Evolutionary conservation across 176 grass and related monocot species (phyloP).

Genomic region (Hordeum marinum): DNA sequence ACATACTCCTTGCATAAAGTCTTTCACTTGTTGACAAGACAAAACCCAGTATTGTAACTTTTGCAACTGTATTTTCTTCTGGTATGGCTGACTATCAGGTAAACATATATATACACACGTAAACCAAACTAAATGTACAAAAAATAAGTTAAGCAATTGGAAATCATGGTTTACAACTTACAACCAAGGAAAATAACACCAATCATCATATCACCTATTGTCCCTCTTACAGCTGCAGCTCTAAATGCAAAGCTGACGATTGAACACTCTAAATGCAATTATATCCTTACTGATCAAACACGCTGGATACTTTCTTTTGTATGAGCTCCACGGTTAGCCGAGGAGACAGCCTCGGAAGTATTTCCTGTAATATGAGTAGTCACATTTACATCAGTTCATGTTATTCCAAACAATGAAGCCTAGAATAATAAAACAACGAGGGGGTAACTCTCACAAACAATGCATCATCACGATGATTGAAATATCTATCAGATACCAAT

Average conservation of each 20-base stretch:
- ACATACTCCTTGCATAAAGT: not conserved
- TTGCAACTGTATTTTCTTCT: slow-evolving; percentile 9
- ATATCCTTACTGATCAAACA: slow-evolving; percentile 57
- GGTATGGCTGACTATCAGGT: not conserved
- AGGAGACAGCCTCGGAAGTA: slow-evolving; percentile 86
- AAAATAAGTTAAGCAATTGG: not conserved
- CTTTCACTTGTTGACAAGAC: not conserved
- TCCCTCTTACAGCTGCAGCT: slow-evolving; percentile 3
- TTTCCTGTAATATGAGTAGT: slow-evolving; percentile 45
- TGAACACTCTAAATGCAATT: not conserved
- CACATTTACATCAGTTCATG: not conserved
- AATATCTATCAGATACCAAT: not conserved
- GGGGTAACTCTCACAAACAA: not conserved
- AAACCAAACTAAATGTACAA: not conserved
- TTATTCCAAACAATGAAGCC: not conserved
- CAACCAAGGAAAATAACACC: slow-evolving; percentile 2
- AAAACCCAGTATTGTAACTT: not conserved
- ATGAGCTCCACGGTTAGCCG: slow-evolving; percentile 82
- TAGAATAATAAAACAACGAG: not conserved
- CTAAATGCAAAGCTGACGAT: slow-evolving; percentile 1
- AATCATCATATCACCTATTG: not conserved
- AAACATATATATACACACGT: not conserved
- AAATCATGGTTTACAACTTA: not conserved
- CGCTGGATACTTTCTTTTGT: slow-evolving; percentile 72
- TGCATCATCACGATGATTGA: not conserved